Evolutionary conservation across 2,329 filamentous ascomycete genomes (phyloP), one percentile per base, ranked within the genome.

Genomic region (Byssothecium circinans): DNA sequence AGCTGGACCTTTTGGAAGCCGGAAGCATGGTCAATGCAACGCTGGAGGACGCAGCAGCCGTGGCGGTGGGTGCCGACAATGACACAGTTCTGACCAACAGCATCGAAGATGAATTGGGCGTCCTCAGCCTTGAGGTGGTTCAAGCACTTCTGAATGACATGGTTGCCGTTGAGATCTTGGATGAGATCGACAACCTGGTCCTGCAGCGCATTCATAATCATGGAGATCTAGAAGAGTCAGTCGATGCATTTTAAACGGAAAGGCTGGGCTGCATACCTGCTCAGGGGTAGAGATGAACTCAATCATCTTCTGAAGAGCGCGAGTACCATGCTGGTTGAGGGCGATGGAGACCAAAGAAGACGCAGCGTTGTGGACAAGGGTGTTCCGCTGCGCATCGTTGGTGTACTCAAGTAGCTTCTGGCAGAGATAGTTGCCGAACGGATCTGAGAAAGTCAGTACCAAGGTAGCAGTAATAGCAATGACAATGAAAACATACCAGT

Each of bases 241-340:
- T 42, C 33, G 34, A 25, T 22, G 6, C 6, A 17, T 2, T 8
- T 18, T 5, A 20, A 37, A 23, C 11, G 11, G 10, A 10, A 11
- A 17, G 3, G 18, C 15, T 1, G 7, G 8, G 12, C 1, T 32
- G 40, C 57, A 47, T 15, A 67, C 74, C 71, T 99, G 94, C 64
- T 88, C 85, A 2, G 85, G 81, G 20, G 89, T 95, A 43, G 86
- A 88, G 64, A 99, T 89, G 69, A 89, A 95, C 74, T 99, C 94
- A 58, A 99, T 99, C 94, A 99, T 99, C 81, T 97, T 99, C 77
- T 99, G 94, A 49, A 99, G 77, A 54, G 94, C 94, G 44, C 94
- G 86, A 49, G 94, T 99, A 59, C 94, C 94, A 70, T 99, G 94
- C 75, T 96, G 92, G 74, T 99, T 97, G 50, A 97, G 78, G 20